Evolutionary conservation across 169 alveolate species (phyloP), one percentile per base, ranked within the genome.

Genomic region (Eimeria praecox): DNA sequence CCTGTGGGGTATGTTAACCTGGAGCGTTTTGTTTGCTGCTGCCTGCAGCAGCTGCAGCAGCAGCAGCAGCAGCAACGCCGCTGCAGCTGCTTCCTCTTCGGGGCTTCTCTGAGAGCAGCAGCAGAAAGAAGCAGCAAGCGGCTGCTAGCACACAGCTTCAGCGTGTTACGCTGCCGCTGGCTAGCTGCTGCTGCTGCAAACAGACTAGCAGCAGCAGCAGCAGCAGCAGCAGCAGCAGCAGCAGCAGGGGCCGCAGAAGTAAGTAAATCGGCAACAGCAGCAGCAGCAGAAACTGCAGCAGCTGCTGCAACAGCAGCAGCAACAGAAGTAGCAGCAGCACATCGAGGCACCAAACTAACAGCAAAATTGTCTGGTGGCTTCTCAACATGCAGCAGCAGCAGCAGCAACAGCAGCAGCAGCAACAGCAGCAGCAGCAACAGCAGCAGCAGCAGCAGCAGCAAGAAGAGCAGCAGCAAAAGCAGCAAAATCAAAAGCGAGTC

Each of bases 41-140:
- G 87, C 59, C 33, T 77, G 64, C 46, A 77, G 35, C 87, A 77
- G 87, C 87, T 40, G 87, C 87, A 44, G 87, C 87, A 77, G 87
- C 87, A 77, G 59, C 87, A 77, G 59, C 87, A 77, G 52, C 87
- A 77, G 59, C 42, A 24, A n/a, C 52, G 59, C 10, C 87, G 59
- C 14, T 16, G 62, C 24, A 33, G 64, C 30, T 77, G 87, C 54
- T 16, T 44, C 49, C 59, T 77, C 30, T 44, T 77, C 6, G 52
- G 42, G 5, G 35, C 52, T 44, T 40, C 35, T 40, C 64, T 77
- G 9, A 38, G 87, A 3, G 27, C 35, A 46, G 87, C 54, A n/a
- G 54, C 87, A 12, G 59, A 38, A 44, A 77, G 87, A 44, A 40
- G n/a, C 35, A 14, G 40, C 4, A 9, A 24, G 52, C 64, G 14